phyloP scores from a whole-genome alignment of 345 rosid genomes.

The Reutealis trisperma region DNA sequence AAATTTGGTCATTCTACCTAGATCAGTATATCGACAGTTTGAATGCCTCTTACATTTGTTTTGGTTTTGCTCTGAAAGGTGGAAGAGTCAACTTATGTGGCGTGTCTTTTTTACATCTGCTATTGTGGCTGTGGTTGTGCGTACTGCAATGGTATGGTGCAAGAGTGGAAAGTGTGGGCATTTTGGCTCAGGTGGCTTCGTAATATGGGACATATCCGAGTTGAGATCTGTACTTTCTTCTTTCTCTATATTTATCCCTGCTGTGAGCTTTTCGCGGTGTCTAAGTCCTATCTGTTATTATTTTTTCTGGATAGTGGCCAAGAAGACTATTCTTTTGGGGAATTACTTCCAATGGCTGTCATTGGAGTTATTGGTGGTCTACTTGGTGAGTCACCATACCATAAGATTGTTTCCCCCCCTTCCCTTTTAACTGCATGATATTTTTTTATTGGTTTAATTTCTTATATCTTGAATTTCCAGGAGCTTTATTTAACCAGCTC shows the following conservation, averaged over 20 bases:
- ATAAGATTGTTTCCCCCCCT: conserved; percentile 2
- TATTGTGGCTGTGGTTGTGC: conserved; percentile 94
- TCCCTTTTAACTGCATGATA: neutral
- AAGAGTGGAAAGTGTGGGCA: conserved; percentile 95
- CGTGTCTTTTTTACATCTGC: conserved; percentile 99
- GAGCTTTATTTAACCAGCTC: conserved; percentile 96
- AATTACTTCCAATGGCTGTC: conserved; percentile 94
- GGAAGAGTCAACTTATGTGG: conserved; percentile 99
- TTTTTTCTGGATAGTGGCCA: conserved; percentile 64
- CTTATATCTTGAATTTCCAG: conserved; percentile 38
- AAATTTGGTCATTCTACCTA: neutral
- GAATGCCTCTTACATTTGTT: conserved; percentile 10
- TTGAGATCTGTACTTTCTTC: conserved; percentile 40
- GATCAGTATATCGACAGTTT: neutral
- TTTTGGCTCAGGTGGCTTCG: conserved; percentile 95
- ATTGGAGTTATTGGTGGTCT: conserved; percentile 95
- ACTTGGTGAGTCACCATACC: conserved; percentile 53
- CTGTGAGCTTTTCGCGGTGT: conserved; percentile 16
- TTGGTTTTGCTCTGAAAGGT: conserved; percentile 56
- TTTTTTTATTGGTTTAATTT: conserved; percentile 6
- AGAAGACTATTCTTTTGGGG: conserved; percentile 91
- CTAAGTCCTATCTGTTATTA: conserved; percentile 18
- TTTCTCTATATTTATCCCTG: neutral
- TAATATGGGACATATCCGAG: conserved; percentile 92
- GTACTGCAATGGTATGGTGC: conserved; percentile 97